These are phyloP conservation scores for Pseudopithomyces chartarum DNA, from an alignment of 2,329 filamentous ascomycete genomes.

Conservation along the genomic window DNA sequence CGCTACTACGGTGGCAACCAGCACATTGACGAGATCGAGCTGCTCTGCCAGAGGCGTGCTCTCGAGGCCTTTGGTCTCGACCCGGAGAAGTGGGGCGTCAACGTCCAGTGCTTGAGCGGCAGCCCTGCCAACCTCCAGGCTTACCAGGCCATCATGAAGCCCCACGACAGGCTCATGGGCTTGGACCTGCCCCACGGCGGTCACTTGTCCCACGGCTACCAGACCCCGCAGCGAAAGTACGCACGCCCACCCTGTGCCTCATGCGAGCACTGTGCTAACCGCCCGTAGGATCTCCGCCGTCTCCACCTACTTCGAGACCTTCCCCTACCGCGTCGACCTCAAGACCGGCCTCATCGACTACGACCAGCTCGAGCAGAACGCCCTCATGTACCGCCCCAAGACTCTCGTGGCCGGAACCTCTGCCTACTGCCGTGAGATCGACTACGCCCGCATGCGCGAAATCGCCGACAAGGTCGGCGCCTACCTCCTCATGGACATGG, in stretches of 20 bases:
- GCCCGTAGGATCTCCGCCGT: constrained; percentile 81
- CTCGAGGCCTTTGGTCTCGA: constrained; percentile 85
- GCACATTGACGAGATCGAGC: constrained; percentile 89
- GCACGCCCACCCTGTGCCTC: constrained; percentile 32
- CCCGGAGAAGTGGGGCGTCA: constrained; percentile 91
- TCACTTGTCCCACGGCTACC: constrained; percentile 95
- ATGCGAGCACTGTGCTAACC: constrained; percentile 18
- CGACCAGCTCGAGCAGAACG: constrained; percentile 83
- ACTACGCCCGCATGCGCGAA: constrained; percentile 89
- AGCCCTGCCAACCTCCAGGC: constrained; percentile 97
- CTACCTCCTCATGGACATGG: constrained; percentile 95
- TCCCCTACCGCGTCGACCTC: constrained; percentile 92
- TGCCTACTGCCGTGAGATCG: constrained; percentile 93
- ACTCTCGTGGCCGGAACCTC: constrained; percentile 93
- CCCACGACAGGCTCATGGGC: constrained; percentile 96
- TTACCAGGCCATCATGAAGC: constrained; percentile 95
- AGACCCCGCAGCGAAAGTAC: constrained; percentile 90
- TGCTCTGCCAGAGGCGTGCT: constrained; percentile 87
- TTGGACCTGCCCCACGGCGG: constrained; percentile 93
- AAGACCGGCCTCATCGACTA: constrained; percentile 95
- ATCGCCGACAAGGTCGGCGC: constrained; percentile 90
- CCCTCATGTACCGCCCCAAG: constrained; percentile 90
- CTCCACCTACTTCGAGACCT: constrained; percentile 98
- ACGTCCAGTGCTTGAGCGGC: constrained; percentile 84
- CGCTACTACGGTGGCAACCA: constrained; percentile 97